phyloP scores from a whole-genome alignment of 2,329 filamentous ascomycete genomes.

The Onygena corvina region DNA sequence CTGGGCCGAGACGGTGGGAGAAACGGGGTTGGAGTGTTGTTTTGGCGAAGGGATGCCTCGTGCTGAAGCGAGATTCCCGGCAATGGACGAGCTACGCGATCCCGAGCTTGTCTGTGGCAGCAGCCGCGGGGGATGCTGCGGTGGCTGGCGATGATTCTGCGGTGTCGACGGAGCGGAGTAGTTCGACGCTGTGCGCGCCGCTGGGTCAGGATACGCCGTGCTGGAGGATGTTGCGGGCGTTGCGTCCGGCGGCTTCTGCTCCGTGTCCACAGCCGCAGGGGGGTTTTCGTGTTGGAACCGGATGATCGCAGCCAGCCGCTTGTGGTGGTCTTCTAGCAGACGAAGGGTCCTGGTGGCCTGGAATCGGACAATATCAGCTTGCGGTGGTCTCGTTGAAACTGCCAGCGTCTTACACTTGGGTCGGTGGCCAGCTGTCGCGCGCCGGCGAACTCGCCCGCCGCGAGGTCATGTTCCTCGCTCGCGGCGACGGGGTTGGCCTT shows the following conservation, averaged over 20 bases:
- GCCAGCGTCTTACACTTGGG: constrained; percentile 36
- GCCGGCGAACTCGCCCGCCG: constrained; percentile 76
- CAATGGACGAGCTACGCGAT: constrained; percentile 65
- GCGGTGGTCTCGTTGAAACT: neutral
- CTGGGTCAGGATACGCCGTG: constrained; percentile 10
- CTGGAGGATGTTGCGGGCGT: constrained; percentile 11
- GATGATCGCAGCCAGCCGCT: constrained; percentile 67
- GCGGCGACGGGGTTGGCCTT: constrained; percentile 63
- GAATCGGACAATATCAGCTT: constrained; percentile 30
- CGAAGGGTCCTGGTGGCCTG: constrained; percentile 73
- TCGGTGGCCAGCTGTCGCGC: constrained; percentile 62
- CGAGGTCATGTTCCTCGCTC: constrained; percentile 75
- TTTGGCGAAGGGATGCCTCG: constrained; percentile 55
- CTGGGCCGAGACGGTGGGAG: constrained; percentile 61
- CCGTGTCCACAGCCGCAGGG: constrained; percentile 11
- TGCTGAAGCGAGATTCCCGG: constrained; percentile 75
- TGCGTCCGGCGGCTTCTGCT: constrained; percentile 10
- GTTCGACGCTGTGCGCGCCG: constrained; percentile 11
- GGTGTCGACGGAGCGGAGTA: constrained; percentile 9
- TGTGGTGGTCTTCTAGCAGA: constrained; percentile 79
- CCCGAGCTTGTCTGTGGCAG: constrained; percentile 35
- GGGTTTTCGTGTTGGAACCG: constrained; percentile 53
- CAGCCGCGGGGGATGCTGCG: constrained; percentile 31
- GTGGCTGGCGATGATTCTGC: constrained; percentile 13
- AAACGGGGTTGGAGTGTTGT: constrained; percentile 52